Conservation (phyloP, 441 rosid genomes). For the Erodium chrysanthum region DNA sequence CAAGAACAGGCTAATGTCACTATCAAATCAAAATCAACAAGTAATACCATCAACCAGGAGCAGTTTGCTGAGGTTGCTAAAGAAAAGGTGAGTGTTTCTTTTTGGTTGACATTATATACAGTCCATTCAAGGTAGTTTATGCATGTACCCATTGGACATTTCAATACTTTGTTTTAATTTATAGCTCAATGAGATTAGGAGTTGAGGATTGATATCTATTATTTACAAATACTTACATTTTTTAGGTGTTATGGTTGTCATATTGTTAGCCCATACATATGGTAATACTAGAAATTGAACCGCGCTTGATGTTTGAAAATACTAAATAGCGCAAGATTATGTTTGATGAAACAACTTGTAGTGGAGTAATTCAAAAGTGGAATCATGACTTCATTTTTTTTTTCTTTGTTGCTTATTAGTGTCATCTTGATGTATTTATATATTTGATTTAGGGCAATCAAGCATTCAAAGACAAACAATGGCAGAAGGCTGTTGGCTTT, state of each 20-base stretch:
- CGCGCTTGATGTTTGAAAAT: neutral
- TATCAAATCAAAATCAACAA: slow-evolving; percentile 40
- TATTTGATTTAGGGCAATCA: slow-evolving; percentile 58
- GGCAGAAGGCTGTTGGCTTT: slow-evolving; percentile 70
- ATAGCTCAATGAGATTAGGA: neutral
- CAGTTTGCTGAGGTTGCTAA: slow-evolving; percentile 72
- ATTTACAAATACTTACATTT: neutral
- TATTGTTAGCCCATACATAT: slow-evolving; percentile 1
- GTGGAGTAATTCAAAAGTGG: neutral
- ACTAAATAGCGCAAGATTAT: neutral
- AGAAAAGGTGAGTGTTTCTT: slow-evolving; percentile 55
- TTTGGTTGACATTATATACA: neutral
- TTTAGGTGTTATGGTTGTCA: neutral
- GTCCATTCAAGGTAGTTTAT: neutral
- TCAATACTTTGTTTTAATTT: neutral
- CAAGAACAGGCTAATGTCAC: slow-evolving; percentile 56
- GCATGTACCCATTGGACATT: neutral
- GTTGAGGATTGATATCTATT: neutral
- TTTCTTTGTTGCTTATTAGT: slow-evolving; percentile 6
- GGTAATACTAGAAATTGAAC: no score
- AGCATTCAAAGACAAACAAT: slow-evolving; percentile 79
- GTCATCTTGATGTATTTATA: neutral
- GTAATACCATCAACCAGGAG: slow-evolving; percentile 34
- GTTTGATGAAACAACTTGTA: neutral
- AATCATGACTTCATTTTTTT: neutral